Evolutionary conservation across 257 asterid species (phyloP).

Genomic region (Solanum okadae): DNA sequence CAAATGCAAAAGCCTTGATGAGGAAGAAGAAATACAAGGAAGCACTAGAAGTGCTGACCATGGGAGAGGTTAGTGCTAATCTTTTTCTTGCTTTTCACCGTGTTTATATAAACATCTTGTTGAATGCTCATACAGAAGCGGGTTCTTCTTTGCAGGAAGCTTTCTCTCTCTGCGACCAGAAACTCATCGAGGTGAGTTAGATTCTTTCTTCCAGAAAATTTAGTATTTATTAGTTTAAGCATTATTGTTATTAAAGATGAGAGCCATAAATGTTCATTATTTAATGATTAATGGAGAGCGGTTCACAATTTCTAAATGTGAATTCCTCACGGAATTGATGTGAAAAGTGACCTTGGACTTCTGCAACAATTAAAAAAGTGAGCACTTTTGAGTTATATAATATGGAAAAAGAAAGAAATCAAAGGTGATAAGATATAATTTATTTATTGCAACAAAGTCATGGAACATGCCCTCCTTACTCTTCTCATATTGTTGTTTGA

Average conservation of each 20-base stretch:
- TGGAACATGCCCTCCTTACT: background rate
- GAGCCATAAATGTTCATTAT: background rate
- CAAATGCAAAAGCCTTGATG: conserved; percentile 70
- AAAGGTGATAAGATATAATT: background rate
- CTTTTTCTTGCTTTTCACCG: background rate
- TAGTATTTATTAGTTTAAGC: background rate
- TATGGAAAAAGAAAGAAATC: background rate
- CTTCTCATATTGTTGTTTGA: background rate
- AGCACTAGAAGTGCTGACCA: conserved; percentile 84
- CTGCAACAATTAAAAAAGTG: background rate
- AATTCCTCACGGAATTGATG: background rate
- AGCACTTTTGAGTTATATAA: background rate
- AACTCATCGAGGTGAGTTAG: conserved; percentile 58
- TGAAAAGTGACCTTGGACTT: background rate
- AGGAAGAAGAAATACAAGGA: conserved; percentile 53
- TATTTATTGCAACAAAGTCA: background rate
- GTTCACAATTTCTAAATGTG: background rate
- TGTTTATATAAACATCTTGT: background rate
- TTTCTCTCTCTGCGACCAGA: conserved; percentile 75
- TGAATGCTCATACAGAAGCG: background rate
- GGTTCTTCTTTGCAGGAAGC: conserved; percentile 59
- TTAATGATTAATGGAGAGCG: background rate
- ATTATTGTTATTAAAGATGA: background rate
- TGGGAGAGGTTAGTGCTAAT: conserved; percentile 67
- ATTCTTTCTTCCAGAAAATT: background rate